Evolutionary conservation across 192 early-diverging fungal species (phyloP), one percentile per base, ranked within the genome.

Genomic region (Linderina pennispora): DNA sequence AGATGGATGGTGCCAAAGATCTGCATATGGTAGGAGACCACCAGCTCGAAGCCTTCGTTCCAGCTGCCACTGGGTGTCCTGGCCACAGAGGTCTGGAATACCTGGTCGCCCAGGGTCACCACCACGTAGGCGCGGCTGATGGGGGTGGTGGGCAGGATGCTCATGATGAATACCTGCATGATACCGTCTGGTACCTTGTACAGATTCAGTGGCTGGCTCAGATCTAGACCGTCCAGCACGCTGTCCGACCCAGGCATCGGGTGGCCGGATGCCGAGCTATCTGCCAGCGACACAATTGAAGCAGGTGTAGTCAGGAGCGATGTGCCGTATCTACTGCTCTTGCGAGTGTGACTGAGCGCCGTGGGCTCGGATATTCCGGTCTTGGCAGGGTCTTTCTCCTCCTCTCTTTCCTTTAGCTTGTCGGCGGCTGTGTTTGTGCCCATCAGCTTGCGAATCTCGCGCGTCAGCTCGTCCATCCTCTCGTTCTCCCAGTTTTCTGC

Each of bases 11-110:
- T 83, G 19, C 81, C 83, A 60, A 88, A 88, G 4, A 88, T 74
- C 62, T 88, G 85, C 36, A 74, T 78, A 45, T 88, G 85, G 46
- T 79, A 85, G 7, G 77, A 78, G 4, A 88, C 79, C 1, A 69
- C 42, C 15, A 88, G 74, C 50, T 84, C 80, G 50, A 88, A 88
- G 0, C 79, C 77, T 47, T 85, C 85, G 55, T 81, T 82, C 85
- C 85, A 85, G 38, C 71, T 70, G 14, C 81, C 81, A 4, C 75
- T 71, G 11, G 75, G 31, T 11, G 46, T 40, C 35, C 78, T 75
- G 14, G 80, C 75, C 10, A 74, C 75, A 2, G 83, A 80, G 0
- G 84, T 81, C 48, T 83, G 82, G 51, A 68, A 79, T 14, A 62
- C 59, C 56, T 81, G 79, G 42, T 86, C 84, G 39, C 82, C 84